Evolutionary conservation across 2,329 filamentous ascomycete genomes (phyloP), one percentile per base, ranked within the genome.

Genomic region (Colletotrichum gigasporum): DNA sequence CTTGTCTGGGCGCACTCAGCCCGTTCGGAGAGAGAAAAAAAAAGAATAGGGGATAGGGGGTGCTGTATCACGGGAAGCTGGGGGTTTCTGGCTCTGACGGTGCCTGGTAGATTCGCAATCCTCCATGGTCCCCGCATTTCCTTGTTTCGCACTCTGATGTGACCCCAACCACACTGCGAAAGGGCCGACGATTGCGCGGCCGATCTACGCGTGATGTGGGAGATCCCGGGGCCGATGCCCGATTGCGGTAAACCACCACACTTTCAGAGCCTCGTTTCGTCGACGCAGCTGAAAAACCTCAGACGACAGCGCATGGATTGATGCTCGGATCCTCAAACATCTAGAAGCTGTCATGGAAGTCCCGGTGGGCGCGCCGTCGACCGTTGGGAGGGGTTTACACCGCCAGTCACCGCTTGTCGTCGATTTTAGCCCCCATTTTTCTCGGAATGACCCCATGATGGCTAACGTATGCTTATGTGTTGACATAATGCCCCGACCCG

Each of bases 141-240:
- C 28, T 14, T 45, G 39, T 56, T 47, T 56, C 41, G 41, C n/a
- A 47, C 53, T 34, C 18, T 35, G 28, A 14, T 56, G 53, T 47
- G 39, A 56, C 53, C n/a, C n/a, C n/a, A 47, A 18, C n/a, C n/a
- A n/a, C n/a, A n/a, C n/a, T n/a, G 47, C 30, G 6, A 16, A 20
- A 41, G 39, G 39, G 16, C 34, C 48, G 18, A 44, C 24, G 39
- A 47, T 56, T 56, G 41, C 53, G 53, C 53, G 53, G 53, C 53
- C 53, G 41, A 56, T 45, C 53, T 56, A 35, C 53, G 47, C 53
- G 53, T 56, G 53, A 56, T 56, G 53, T 47, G 53, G 53, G 53
- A 56, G 53, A 26, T 26, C 41, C 53, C 53, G 53, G 41, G 16
- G 11, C 35, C 28, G n/a, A 56, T 24, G 41, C 26, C 41, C 10